Base-by-base conservation (phyloP, 2,329 filamentous ascomycete genomes). In the Rhynchosporium secalis region DNA sequence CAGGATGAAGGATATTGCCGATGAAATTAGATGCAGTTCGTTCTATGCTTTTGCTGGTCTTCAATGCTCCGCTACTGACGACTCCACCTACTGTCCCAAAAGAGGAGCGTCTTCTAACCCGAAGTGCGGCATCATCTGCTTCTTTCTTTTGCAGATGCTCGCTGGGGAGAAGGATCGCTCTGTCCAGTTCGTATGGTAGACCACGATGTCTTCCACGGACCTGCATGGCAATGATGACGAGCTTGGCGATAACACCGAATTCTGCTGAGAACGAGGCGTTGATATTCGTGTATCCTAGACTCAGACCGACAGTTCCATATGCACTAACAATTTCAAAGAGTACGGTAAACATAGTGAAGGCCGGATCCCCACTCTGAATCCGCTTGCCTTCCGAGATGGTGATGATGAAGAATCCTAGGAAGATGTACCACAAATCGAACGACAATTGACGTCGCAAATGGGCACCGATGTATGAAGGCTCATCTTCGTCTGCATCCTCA, bases 341-440 rank as follows among this genome's bases (percentile, higher is more conserved):
- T 5, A 87, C 79, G 6, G 82, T 78, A 73, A 91, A 93, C 74
- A 91, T 78, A 62, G 85, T 83, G 70, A 92, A 90, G 3, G 87
- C 79, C 29, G 75, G 77, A 69, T 83, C 78, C 38, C 76, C 75
- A 3, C 71, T 83, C 72, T 90, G 80, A 12, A 99, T 80, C 15
- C 87, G 85, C 7, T 71, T 62, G 3, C 92, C 94, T 77, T 99
- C 96, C 36, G 90, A 87, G 70, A 99, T 96, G 64, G 89, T 83
- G 71, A 99, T 90, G 73, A 98, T 85, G 77, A 99, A 99, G 69
- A 96, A 86, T 0, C 95, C 95, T 28, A 98, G 75, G 73, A 96
- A 96, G 62, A 99, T 89, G 72, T 92, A 99, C 95, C 95, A 99
- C 76, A 99, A 76, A 77, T 99, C 95, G 78, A 99, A 99, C 59